Conservation (phyloP, 352 stramenopile species). For the Phytopythium aichiense region DNA sequence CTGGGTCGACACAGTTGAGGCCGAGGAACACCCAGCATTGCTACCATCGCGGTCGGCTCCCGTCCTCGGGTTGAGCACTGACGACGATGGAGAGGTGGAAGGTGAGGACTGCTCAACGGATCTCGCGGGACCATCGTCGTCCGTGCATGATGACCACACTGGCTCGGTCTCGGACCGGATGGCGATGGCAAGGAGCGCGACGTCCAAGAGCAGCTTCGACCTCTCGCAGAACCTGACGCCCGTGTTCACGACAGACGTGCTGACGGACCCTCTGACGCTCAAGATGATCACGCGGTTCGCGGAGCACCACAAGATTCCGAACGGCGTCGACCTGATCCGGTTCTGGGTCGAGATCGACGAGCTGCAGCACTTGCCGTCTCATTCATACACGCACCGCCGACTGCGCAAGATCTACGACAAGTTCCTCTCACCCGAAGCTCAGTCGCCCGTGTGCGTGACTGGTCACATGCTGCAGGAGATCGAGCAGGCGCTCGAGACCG, state of each 20-base stretch:
- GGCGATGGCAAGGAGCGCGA: conserved; percentile 5
- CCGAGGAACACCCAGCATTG: background rate
- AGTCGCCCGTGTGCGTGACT: conserved; percentile 72
- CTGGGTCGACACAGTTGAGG: background rate
- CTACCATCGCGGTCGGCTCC: background rate
- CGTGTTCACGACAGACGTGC: conserved; percentile 77
- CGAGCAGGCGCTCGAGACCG: conserved; percentile 46
- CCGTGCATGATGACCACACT: background rate
- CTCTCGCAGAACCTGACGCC: conserved; percentile 68
- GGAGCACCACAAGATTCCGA: conserved; percentile 48
- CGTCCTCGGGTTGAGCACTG: background rate
- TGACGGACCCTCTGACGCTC: conserved; percentile 65
- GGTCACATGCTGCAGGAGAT: conserved; percentile 64
- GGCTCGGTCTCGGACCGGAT: conserved; percentile 2
- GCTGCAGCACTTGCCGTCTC: conserved; percentile 61
- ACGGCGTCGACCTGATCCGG: conserved; percentile 56
- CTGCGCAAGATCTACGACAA: conserved; percentile 87
- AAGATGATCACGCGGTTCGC: conserved; percentile 69
- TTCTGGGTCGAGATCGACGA: conserved; percentile 86
- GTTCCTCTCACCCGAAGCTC: conserved; percentile 67
- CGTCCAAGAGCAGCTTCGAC: conserved; percentile 36
- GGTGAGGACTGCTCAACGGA: background rate
- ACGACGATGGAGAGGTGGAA: conserved; percentile 7
- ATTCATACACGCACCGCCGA: conserved; percentile 76
- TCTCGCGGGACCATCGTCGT: background rate